Conservation (phyloP, 2,329 filamentous ascomycete genomes). For the Fusarium austroafricanum region DNA sequence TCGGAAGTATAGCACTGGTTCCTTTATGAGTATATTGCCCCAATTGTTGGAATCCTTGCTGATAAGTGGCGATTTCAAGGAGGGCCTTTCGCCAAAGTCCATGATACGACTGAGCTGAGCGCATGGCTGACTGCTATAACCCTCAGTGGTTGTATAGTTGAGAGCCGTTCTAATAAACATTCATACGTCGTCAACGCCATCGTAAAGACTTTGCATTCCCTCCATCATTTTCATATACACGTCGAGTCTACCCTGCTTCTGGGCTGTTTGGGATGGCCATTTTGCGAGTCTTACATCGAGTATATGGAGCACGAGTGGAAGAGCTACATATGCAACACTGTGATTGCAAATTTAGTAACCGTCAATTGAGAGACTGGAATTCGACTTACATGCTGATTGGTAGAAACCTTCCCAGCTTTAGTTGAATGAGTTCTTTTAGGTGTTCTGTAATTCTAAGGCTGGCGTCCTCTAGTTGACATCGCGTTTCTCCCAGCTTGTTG, state of each 20-base stretch:
- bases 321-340: conserved; percentile 25
- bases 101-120: no score
- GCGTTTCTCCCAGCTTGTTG: neutral
- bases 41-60: conserved; percentile 7
- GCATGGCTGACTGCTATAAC: neutral
- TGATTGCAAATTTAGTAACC: no score
- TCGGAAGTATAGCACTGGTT: conserved; percentile 19
- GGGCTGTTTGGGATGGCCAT: conserved; percentile 19
- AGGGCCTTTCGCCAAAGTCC: no score
- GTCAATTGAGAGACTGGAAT: no score
- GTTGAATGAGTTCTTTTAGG: conserved; percentile 25
- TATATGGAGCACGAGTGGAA: conserved; percentile 27
- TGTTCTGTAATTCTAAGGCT: conserved; percentile 17
- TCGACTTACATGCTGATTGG: conserved; percentile 30
- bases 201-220: conserved; percentile 18
- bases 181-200: conserved; percentile 30
- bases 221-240: conserved; percentile 26
- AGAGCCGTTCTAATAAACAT: conserved; percentile 15
- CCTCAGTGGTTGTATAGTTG: conserved; percentile 4
- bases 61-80: neutral
- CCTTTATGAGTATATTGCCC: conserved; percentile 19
- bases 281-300: conserved; percentile 27
- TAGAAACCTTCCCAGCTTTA: conserved; percentile 17
- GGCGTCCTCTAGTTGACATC: conserved; percentile 11
- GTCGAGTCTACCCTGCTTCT: conserved; percentile 25